phyloP scores from a whole-genome alignment of 2,329 filamentous ascomycete species.

The Sporothrix curviconia region DNA sequence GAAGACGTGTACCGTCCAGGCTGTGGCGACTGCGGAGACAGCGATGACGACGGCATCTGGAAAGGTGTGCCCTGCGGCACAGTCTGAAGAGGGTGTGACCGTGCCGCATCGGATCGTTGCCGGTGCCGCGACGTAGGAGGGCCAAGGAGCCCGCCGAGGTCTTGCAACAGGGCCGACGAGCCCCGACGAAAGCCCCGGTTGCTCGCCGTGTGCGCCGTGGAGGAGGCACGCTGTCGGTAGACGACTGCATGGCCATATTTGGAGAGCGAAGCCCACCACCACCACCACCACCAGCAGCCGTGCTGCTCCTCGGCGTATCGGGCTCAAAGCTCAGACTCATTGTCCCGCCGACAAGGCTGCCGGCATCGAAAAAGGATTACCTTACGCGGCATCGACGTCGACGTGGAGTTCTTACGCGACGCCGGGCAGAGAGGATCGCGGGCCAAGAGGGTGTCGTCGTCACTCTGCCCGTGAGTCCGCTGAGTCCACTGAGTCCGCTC shows the following conservation, averaged over 20 bases:
- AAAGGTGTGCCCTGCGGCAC: conserved; percentile 31
- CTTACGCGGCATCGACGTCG: conserved; percentile 45
- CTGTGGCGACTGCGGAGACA: neutral
- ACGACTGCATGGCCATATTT: conserved; percentile 23
- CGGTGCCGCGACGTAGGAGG: conserved; percentile 25
- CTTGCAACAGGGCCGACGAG: conserved; percentile 52
- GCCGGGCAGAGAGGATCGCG: conserved; percentile 30
- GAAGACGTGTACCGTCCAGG: neutral
- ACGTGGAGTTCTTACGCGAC: conserved; percentile 33
- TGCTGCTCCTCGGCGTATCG: conserved; percentile 34
- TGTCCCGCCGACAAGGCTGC: conserved; percentile 58
- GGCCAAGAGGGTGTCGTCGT: conserved; percentile 41
- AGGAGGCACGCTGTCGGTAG: conserved; percentile 35
- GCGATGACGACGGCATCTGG: neutral
- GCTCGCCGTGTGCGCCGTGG: conserved; percentile 35
- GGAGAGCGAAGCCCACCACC: conserved; percentile 29
- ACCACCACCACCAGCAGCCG: too few species aligned
- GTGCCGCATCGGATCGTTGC: neutral
- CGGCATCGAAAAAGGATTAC: conserved; percentile 83
- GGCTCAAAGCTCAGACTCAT: conserved; percentile 15
- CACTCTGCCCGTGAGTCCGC: conserved; percentile 29
- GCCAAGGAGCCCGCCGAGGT: conserved; percentile 48
- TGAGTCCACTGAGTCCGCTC: conserved; percentile 24
- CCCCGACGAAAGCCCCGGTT: conserved; percentile 43
- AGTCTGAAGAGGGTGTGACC: conserved; percentile 29